Percentiles rank a stretch among this genome's conserved stretches.
These are phyloP conservation scores for Talaromyces sp. DNA, from an alignment of 2,329 filamentous ascomycete genomes.

Conservation along the genomic window DNA sequence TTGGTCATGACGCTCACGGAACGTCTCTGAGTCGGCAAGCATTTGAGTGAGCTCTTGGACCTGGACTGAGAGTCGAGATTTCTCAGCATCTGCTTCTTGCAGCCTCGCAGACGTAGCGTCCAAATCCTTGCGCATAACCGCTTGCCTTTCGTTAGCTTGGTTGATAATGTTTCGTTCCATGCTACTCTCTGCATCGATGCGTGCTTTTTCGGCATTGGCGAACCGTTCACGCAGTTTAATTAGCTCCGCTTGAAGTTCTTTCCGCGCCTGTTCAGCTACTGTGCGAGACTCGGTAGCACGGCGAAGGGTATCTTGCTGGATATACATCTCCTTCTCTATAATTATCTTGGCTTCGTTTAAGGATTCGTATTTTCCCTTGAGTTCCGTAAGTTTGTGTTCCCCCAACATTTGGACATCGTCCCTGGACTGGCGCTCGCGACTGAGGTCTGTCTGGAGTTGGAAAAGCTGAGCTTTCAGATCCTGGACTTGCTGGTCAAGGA, in stretches of 20 bases:
- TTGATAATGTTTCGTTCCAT: conserved; percentile 76
- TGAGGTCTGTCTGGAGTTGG: conserved; percentile 80
- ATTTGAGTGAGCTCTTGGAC: conserved; percentile 82
- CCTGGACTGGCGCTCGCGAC: conserved; percentile 84
- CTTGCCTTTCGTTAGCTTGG: conserved; percentile 74
- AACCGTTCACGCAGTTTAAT: conserved; percentile 78
- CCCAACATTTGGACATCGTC: conserved; percentile 89
- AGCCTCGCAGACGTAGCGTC: conserved; percentile 73
- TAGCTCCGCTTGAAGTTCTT: conserved; percentile 82
- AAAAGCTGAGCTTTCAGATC: conserved; percentile 83
- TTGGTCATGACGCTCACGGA: conserved; percentile 84
- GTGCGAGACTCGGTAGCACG: conserved; percentile 77
- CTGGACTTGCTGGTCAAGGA: conserved; percentile 81
- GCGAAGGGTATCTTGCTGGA: conserved; percentile 85
- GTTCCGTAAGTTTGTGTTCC: conserved; percentile 77
- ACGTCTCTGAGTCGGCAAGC: conserved; percentile 83
- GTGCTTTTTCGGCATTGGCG: conserved; percentile 77
- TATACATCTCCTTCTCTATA: conserved; percentile 96
- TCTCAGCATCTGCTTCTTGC: conserved; percentile 74
- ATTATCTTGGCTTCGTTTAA: conserved; percentile 94
- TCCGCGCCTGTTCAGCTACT: conserved; percentile 78
- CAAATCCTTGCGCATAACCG: conserved; percentile 71
- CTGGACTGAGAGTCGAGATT: conserved; percentile 68
- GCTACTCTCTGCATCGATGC: conserved; percentile 72
- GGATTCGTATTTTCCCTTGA: conserved; percentile 79